These are phyloP conservation scores for Suhomyces canberraensis DNA, from an alignment of 805 yeast genomes.

Conservation along the genomic window DNA sequence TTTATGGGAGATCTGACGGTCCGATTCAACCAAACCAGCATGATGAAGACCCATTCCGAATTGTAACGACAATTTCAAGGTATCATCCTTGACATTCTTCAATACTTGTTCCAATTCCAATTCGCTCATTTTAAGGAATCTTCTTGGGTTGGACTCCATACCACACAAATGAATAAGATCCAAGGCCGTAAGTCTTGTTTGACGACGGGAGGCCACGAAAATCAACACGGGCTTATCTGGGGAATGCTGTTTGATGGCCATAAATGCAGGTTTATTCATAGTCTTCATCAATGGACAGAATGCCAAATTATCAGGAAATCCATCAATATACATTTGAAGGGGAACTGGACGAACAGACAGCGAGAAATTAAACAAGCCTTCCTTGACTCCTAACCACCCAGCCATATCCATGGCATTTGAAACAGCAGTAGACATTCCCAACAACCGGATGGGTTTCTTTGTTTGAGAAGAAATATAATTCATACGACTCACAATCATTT, in stretches of 20 bases:
- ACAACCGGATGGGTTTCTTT: conserved; percentile 55
- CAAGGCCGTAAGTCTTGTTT: conserved; percentile 74
- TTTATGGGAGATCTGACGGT: conserved; percentile 66
- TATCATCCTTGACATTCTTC: conserved; percentile 71
- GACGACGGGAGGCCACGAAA: conserved; percentile 83
- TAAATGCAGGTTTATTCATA: conserved; percentile 86
- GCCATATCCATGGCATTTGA: conserved; percentile 86
- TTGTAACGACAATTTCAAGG: conserved; percentile 67
- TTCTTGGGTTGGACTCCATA: conserved; percentile 69
- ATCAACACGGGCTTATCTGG: conserved; percentile 79
- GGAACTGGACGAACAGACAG: conserved; percentile 84
- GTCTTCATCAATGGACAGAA: conserved; percentile 84
- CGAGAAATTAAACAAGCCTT: conserved; percentile 77
- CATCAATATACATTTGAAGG: conserved; percentile 81
- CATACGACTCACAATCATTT: conserved; percentile 87
- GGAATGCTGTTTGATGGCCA: conserved; percentile 90
- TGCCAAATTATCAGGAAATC: conserved; percentile 77
- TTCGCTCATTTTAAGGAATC: conserved; percentile 66
- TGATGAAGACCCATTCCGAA: conserved; percentile 82
- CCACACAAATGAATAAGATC: conserved; percentile 79
- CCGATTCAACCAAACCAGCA: conserved; percentile 76
- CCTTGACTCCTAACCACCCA: conserved; percentile 73
- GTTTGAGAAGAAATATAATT: conserved; percentile 64
- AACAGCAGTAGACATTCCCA: conserved; percentile 84
- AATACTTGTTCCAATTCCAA: conserved; percentile 52